Evolutionary conservation across 1,284 basidiomycete genomes (phyloP).

Genomic region (Ustilago lituana): DNA sequence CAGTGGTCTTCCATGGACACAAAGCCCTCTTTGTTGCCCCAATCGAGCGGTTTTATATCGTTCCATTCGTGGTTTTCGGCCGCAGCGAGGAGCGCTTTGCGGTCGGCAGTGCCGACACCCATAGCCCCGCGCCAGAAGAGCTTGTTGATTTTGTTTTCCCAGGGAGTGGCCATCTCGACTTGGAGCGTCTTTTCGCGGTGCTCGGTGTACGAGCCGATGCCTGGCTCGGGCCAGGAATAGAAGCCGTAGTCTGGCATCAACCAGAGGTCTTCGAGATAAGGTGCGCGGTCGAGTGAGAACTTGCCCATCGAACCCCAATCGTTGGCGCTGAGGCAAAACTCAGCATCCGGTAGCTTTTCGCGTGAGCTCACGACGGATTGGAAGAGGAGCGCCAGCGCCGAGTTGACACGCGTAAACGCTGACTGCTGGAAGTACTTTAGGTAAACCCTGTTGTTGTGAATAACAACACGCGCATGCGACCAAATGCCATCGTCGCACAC

Average conservation of each 20-base stretch:
- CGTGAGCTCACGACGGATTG: slow-evolving; percentile 49
- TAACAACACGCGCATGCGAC: slow-evolving; percentile 58
- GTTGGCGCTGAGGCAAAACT: slow-evolving; percentile 60
- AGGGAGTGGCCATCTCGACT: slow-evolving; percentile 48
- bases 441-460: slow-evolving; percentile 62
- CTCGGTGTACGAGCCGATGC: slow-evolving; percentile 59
- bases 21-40: slow-evolving; percentile 35
- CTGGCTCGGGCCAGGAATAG: slow-evolving; percentile 62
- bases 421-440: slow-evolving; percentile 58
- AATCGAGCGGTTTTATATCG: slow-evolving; percentile 53
- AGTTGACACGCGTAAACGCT: slow-evolving; percentile 51
- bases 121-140: slow-evolving; percentile 62
- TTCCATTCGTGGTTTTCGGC: slow-evolving; percentile 52
- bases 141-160: slow-evolving; percentile 49
- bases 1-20: slow-evolving; percentile 62
- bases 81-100: slow-evolving; percentile 47
- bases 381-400: slow-evolving; percentile 53
- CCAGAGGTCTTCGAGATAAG: slow-evolving; percentile 60
- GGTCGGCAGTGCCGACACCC: slow-evolving; percentile 58
- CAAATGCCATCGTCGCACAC: slow-evolving; percentile 60
- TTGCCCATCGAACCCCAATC: slow-evolving; percentile 64
- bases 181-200: slow-evolving; percentile 41
- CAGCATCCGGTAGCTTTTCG: slow-evolving; percentile 63
- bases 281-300: slow-evolving; percentile 55
- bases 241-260: slow-evolving; percentile 66